A percentile compares a stretch with the other conserved stretches of the same genome.
Conservation (phyloP, 2,329 filamentous ascomycete genomes). For the Exserohilum turcica region DNA sequence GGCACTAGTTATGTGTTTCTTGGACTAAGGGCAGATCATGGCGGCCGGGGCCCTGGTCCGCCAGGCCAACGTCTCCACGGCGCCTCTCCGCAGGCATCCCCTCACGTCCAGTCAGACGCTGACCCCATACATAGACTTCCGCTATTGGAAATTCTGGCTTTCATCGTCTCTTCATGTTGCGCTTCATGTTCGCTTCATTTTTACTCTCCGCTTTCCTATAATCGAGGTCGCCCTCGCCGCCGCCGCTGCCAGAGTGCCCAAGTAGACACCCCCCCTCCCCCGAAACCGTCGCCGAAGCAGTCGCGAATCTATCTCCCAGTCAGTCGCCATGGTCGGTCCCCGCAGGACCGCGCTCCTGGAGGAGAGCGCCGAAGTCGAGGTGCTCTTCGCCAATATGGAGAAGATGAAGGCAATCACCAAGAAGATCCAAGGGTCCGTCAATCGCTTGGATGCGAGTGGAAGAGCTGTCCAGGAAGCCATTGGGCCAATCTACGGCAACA, state of each 20-base stretch:
- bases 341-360: constrained; percentile 65
- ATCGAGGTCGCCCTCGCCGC: constrained; percentile 9
- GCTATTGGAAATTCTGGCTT: neutral
- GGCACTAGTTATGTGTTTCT: neutral
- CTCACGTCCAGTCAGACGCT: constrained; percentile 15
- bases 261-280: neutral
- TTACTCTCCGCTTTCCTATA: constrained; percentile 5
- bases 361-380: constrained; percentile 71
- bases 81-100: constrained; percentile 36
- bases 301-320: constrained; percentile 21
- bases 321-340: constrained; percentile 57
- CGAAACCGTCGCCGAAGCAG: constrained; percentile 16
- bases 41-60: constrained; percentile 26
- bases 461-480: constrained; percentile 91
- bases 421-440: constrained; percentile 89
- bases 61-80: constrained; percentile 30
- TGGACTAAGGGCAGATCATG: constrained; percentile 2
- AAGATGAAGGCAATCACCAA: constrained; percentile 93
- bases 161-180: constrained; percentile 1
- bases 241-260: neutral
- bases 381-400: constrained; percentile 73
- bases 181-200: constrained; percentile 10
- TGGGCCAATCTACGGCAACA: constrained; percentile 90
- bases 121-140: neutral
- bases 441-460: constrained; percentile 82